Evolutionary conservation across 139 green algal genomes (phyloP).

Genomic region (Chlamydomonas sp.): DNA sequence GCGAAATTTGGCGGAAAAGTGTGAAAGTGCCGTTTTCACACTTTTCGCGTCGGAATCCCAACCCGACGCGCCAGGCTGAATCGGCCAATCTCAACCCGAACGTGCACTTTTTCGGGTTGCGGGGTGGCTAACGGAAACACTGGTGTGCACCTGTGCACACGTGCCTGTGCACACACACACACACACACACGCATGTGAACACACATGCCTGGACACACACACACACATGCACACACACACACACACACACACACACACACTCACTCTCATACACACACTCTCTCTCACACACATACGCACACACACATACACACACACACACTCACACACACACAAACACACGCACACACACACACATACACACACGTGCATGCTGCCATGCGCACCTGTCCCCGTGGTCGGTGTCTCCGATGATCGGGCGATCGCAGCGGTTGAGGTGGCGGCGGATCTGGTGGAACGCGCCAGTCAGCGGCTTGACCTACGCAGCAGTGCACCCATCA

Average conservation of each 20-base stretch:
- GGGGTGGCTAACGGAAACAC: no score
- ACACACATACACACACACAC: not conserved
- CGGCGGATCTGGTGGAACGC: conserved; percentile 25
- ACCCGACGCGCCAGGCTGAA: no score
- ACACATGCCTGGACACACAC: no score
- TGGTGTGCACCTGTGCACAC: no score
- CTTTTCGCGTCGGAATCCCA: not conserved
- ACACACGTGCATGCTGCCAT: not conserved
- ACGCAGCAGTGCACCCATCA: not conserved
- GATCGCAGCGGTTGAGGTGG: conserved; percentile 18
- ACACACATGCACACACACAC: not conserved
- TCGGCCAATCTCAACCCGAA: no score
- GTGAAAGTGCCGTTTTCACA: no score
- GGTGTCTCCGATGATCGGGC: conserved; percentile 22
- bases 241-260: not conserved
- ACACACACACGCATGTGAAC: not conserved
- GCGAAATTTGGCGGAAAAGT: no score
- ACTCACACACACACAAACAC: not conserved
- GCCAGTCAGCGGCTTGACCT: conserved; percentile 15
- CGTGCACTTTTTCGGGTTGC: no score
- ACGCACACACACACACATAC: not conserved
- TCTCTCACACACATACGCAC: not conserved
- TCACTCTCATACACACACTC: not conserved
- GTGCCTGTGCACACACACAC: not conserved
- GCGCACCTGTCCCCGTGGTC: conserved; percentile 23